Base-by-base conservation (phyloP, 1,139 yeast genomes). In the Yamadazyma kanchanaburiensis region DNA sequence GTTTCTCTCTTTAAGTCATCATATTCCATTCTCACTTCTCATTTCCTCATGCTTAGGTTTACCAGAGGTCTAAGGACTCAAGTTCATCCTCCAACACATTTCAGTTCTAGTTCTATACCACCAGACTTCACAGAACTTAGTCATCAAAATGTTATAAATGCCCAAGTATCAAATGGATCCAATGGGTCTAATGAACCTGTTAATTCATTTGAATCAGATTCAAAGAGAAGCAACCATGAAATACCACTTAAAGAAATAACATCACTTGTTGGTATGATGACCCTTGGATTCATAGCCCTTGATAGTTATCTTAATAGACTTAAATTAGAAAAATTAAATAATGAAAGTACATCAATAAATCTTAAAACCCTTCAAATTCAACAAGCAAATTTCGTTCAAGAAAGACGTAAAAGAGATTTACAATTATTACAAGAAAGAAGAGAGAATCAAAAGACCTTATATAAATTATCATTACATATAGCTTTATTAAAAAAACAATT, bases 401-500 rank as follows among this genome's bases (percentile, higher is more conserved):
- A 64, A 8, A 51, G 69, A 28, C 68, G 73, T 51, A 64, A 66
- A 40, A 58, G 66, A 33, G 80, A 75, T 34, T 42, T 64, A 19
- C 75, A 61, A 46, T 58, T 58, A 27, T 46, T 69, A 38, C 68
- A 64, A 46, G 81, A 70, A 50, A 58, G 73, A 32, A 64, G 60
- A 45, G 70, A 60, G 27, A 55, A 51, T 25, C 73, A 69, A 27
- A 74, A 70, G 42, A 64, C 82, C 33, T 67, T 67, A 44, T 71
- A 70, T 63, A 75, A 73, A 48, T 72, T 80, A 80, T 67, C 74
- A 6, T 55, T 79, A 45, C 87, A 80, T 47, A 64, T 80, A 24
- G 85, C 84, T 1, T 53, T 80, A 47, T 56, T 80, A 23, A 59
- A 83, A 31, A 65, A 76, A 42, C 86, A 80, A 48, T 56, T 80